Evolutionary conservation across 805 yeast genomes (phyloP), one percentile per base, ranked within the genome.

Genomic region (Lachancea thermotolerans): DNA sequence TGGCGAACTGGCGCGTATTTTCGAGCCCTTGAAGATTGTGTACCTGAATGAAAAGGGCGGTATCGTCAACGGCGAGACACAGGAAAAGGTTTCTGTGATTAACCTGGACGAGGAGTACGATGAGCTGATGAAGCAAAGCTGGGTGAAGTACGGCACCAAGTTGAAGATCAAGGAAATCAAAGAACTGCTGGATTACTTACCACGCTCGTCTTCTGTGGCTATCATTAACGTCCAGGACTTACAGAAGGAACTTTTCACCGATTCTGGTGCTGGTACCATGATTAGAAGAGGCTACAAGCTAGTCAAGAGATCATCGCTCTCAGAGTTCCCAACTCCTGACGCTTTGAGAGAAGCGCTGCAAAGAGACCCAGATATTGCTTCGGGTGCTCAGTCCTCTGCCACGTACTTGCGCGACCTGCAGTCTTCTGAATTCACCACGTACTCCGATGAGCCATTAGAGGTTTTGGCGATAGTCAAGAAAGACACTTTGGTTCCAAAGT

Each of bases 71-170:
- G 98, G 98, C 47, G 81, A 77, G 55, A 85, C 95, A 14, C 90
- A 93, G 40, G 95, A 90, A 63, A 90, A 85, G 64, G 80, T 93
- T 50, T 82, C 93, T 35, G 82, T 78, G 47, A 93, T 93, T 65
- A 93, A 93, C 66, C 75, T 93, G 60, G 99, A 93, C 64, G 98
- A 93, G 71, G 98, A 93, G 70, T 93, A 85, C 62, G 96, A 90
- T 34, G 85, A 77, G 42, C 73, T 93, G 58, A 72, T 93, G 80
- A 84, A 89, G 65, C 89, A 93, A 69, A 78, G 93, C 28, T 93
- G 99, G 99, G 98, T 93, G 56, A 91, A 93, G 67, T 93, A 91
- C 67, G 99, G 99, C 55, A 93, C 99, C 49, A 93, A 93, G 71
- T 77, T 93, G 65, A 93, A 93, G 73, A 91, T 93, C 65, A 90